Evolutionary conservation across 768 basidiomycete species (phyloP).

Genomic region (Rickenella mellea): DNA sequence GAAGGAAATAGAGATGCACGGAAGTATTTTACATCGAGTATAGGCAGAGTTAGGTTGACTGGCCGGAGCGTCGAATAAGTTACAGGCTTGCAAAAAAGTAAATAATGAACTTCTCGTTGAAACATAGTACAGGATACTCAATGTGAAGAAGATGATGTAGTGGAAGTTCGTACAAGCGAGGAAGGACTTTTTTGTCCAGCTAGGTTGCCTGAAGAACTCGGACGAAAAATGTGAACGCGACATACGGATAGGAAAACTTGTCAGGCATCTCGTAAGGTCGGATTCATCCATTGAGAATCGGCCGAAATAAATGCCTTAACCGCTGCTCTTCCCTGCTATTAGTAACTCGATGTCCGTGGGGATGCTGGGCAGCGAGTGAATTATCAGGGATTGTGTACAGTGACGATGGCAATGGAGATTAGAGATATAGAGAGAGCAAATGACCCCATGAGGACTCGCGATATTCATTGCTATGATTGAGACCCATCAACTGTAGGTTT

Average conservation of each 20-base stretch:
- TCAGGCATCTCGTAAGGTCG: constrained; percentile 1
- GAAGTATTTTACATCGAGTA: no score
- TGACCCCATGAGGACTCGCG: no score
- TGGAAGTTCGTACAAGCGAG: background rate
- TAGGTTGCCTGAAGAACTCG: background rate
- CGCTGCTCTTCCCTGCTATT: background rate
- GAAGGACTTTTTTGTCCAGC: background rate
- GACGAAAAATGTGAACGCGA: background rate
- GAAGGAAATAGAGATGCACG: no score
- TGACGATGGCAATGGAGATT: no score
- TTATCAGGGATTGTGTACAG: background rate
- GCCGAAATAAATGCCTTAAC: background rate
- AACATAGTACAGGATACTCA: background rate
- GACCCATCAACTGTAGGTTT: no score
- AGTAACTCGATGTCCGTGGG: background rate
- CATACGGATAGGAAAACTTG: background rate
- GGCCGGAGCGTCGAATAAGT: background rate
- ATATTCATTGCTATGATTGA: no score
- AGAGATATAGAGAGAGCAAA: no score
- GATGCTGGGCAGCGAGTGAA: background rate
- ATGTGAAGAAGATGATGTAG: background rate
- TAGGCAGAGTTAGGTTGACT: no score
- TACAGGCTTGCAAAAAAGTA: background rate
- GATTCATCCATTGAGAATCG: background rate
- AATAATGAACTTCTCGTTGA: background rate